A percentile compares a stretch with the other conserved stretches of the same genome.
Conservation (phyloP, 345 rosid genomes). For the Eucalyptus shirleyi region DNA sequence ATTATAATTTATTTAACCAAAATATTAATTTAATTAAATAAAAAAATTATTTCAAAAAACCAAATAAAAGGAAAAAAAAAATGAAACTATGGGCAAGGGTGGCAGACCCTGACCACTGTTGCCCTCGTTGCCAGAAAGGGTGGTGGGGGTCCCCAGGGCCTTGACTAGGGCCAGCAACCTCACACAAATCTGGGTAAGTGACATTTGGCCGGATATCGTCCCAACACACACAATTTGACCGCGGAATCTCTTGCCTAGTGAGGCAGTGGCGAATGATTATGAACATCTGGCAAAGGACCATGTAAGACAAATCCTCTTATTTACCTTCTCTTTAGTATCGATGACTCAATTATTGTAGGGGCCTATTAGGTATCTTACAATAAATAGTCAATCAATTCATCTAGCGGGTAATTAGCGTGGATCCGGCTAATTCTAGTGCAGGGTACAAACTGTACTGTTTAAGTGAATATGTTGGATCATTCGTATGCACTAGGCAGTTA, state of each 20-base stretch:
- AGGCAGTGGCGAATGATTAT: neutral
- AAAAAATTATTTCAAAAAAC: too few relatives aligned
- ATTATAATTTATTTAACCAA: too few relatives aligned
- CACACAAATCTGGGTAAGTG: too few relatives aligned
- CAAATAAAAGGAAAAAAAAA: too few relatives aligned
- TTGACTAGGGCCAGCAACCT: too few relatives aligned
- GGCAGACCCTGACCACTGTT: too few relatives aligned
- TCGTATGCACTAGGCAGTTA: neutral
- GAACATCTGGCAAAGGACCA: neutral
- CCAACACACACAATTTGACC: neutral
- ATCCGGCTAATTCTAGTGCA: neutral
- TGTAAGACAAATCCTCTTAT: neutral
- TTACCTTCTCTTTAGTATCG: neutral
- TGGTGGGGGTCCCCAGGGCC: too few relatives aligned
- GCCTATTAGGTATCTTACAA: neutral
- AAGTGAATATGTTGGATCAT: neutral
- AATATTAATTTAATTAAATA: too few relatives aligned
- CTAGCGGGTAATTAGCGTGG: neutral
- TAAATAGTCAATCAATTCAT: neutral
- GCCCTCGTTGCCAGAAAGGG: too few relatives aligned
- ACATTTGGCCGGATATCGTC: too few relatives aligned
- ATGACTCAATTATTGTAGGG: neutral
- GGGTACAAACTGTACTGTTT: neutral
- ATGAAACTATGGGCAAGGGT: too few relatives aligned
- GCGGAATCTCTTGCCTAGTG: neutral